These are phyloP conservation scores for Paramarasmius palmivorus DNA, from an alignment of 1,284 basidiomycete genomes.

Conservation along the genomic window DNA sequence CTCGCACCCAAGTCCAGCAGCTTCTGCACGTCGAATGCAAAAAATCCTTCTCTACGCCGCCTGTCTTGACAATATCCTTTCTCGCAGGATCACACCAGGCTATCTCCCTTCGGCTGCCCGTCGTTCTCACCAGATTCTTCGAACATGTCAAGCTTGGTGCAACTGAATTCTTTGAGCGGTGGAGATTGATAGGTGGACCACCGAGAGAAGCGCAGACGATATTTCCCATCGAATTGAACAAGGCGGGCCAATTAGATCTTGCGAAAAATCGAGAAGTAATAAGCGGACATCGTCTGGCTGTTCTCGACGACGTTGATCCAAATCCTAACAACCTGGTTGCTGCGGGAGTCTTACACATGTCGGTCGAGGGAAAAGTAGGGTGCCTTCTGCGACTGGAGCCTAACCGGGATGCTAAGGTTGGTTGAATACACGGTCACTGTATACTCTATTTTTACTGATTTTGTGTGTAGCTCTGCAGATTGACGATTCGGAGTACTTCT, in stretches of 20 bases:
- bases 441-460: constrained; percentile 13
- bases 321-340: constrained; percentile 89
- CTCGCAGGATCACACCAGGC: constrained; percentile 91
- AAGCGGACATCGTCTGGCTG: constrained; percentile 72
- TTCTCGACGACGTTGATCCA: constrained; percentile 82
- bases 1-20: constrained; percentile 90
- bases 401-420: constrained; percentile 90
- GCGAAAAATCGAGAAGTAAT: constrained; percentile 76
- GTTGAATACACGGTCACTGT: constrained; percentile 16
- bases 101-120: constrained; percentile 82
- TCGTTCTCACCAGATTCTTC: constrained; percentile 90
- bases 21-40: constrained; percentile 94
- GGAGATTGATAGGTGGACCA: constrained; percentile 95
- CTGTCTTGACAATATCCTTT: constrained; percentile 89
- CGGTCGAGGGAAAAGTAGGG: constrained; percentile 88
- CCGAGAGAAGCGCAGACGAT: constrained; percentile 90
- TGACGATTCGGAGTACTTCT: constrained; percentile 95
- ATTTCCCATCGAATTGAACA: constrained; percentile 77
- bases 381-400: constrained; percentile 93
- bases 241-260: constrained; percentile 73
- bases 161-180: constrained; percentile 94
- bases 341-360: constrained; percentile 92
- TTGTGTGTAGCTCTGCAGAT: constrained; percentile 92
- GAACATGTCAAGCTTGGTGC: constrained; percentile 87
- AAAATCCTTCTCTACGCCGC: constrained; percentile 76